phyloP scores from a whole-genome alignment of 805 yeast genomes.

The Ogataea neopini region DNA sequence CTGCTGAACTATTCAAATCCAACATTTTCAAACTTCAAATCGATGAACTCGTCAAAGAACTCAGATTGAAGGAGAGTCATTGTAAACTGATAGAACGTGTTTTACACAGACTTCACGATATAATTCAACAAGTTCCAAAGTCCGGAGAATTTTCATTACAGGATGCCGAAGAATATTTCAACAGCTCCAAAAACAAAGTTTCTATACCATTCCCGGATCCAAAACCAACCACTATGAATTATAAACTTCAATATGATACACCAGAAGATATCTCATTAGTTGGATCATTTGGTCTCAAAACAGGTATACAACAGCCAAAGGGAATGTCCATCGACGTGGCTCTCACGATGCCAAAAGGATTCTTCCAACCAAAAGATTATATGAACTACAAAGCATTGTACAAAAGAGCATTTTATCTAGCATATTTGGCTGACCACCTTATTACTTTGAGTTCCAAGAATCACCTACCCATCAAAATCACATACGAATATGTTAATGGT shows the following conservation, averaged over 20 bases:
- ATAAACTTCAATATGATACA: conserved; percentile 63
- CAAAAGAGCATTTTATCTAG: conserved; percentile 85
- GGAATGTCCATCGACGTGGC: conserved; percentile 76
- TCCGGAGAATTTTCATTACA: conserved; percentile 50
- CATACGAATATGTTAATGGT: conserved; percentile 70
- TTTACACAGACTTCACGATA: conserved; percentile 68
- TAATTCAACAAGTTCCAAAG: conserved; percentile 65
- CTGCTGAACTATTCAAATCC: conserved; percentile 91
- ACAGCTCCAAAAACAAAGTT: conserved; percentile 45
- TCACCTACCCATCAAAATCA: conserved; percentile 58
- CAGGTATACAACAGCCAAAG: conserved; percentile 63
- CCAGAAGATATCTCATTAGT: conserved; percentile 79
- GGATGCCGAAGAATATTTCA: conserved; percentile 59
- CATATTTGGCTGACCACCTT: conserved; percentile 71
- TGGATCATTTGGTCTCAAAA: conserved; percentile 87
- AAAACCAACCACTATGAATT: conserved; percentile 68
- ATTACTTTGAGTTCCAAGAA: conserved; percentile 52
- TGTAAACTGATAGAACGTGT: conserved; percentile 69
- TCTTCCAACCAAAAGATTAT: conserved; percentile 85
- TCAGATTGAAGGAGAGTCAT: conserved; percentile 70
- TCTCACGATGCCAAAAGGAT: conserved; percentile 73
- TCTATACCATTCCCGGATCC: conserved; percentile 90
- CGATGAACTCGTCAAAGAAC: conserved; percentile 84
- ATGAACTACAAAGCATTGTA: conserved; percentile 87
- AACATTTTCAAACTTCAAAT: conserved; percentile 94